Conservation (phyloP, 192 early-diverging fungal species). For the Linnemannia zychae region DNA sequence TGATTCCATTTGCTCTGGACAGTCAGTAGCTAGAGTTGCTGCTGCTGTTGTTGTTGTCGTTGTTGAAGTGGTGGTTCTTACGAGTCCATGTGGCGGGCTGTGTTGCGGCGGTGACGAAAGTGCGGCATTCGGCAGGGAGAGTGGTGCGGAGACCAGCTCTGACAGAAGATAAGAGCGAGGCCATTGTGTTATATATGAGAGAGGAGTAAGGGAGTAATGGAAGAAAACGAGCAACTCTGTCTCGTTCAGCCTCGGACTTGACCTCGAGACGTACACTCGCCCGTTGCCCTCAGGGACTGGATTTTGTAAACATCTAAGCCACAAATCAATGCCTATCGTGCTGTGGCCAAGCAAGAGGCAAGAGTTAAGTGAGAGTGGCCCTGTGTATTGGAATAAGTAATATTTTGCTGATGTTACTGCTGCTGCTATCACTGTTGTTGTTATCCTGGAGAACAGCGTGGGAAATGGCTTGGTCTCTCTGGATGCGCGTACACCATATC, state of each 20-base stretch:
- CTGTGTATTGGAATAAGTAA: no score
- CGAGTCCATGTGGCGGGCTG: conserved; percentile 53
- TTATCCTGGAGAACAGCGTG: no score
- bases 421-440: no score
- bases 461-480: no score
- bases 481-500: no score
- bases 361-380: no score
- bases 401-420: no score
- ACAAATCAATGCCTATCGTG: no score
- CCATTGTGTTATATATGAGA: conserved; percentile 28
- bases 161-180: conserved; percentile 46
- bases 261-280: background rate
- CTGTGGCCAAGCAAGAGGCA: no score
- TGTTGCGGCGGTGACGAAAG: conserved; percentile 40
- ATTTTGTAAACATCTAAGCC: conserved; percentile 27
- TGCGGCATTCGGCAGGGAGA: conserved; percentile 31
- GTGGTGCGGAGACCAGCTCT: conserved; percentile 45
- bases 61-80: conserved; percentile 11
- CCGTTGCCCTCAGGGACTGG: background rate
- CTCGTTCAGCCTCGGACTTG: background rate
- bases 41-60: background rate
- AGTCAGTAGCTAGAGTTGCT: no score
- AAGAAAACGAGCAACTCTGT: background rate
- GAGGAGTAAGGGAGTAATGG: background rate
- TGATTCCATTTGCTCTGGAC: background rate